These are phyloP conservation scores for Monotropa hypopitys DNA, from an alignment of 179 eudicot genomes.

Conservation along the genomic window DNA sequence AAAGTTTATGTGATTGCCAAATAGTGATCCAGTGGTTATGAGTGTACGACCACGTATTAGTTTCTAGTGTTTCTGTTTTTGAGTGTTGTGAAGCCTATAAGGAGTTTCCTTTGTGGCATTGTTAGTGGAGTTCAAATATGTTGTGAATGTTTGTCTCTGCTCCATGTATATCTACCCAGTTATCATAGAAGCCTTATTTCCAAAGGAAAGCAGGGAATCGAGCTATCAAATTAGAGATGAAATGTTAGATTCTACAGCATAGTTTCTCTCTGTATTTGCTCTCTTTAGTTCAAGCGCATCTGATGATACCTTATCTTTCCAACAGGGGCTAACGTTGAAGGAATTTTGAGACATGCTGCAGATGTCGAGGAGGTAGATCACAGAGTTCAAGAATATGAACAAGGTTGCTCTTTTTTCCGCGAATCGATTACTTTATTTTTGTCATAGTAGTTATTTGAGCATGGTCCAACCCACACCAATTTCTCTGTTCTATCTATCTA, in stretches of 20 bases:
- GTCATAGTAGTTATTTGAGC: background rate
- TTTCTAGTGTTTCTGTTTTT: background rate
- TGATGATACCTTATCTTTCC: slow-evolving; percentile 1
- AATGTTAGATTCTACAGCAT: background rate
- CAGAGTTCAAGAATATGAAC: slow-evolving; percentile 94
- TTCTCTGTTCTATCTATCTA: background rate
- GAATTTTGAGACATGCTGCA: slow-evolving; percentile 89
- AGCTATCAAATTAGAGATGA: background rate
- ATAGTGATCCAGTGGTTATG: background rate
- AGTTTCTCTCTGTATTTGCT: background rate
- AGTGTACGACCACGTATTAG: background rate
- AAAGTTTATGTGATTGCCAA: background rate
- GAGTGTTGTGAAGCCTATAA: background rate
- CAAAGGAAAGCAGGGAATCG: background rate
- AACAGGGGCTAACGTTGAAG: slow-evolving; percentile 79
- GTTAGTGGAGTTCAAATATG: background rate
- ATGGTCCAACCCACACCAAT: background rate
- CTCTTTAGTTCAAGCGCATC: background rate
- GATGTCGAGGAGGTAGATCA: slow-evolving; percentile 98
- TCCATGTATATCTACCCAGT: background rate
- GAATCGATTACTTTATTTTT: background rate
- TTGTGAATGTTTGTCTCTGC: background rate
- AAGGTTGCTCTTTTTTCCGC: slow-evolving; percentile 35
- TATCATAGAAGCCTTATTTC: background rate
- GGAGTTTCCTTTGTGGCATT: slow-evolving; percentile 1